These are phyloP conservation scores for Yamadazyma atlantica DNA, from an alignment of 1,139 yeast genomes.

Conservation along the genomic window DNA sequence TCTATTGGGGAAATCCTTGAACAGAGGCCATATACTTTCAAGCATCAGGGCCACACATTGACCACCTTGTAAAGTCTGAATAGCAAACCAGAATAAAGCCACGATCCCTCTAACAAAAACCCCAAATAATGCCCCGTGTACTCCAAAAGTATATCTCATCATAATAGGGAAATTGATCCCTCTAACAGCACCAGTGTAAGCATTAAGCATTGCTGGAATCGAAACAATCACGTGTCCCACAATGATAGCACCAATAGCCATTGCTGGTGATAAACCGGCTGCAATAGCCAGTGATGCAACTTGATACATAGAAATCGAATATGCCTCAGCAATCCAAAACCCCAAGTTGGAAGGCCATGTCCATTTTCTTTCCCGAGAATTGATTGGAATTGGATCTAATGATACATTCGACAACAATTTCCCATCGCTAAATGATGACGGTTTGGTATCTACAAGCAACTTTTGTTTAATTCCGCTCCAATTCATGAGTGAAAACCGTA, in stretches of 20 bases:
- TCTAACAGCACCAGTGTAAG: slow-evolving; percentile 19
- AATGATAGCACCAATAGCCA: slow-evolving; percentile 18
- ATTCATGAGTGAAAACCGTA: too few species aligned
- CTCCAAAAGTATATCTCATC: slow-evolving; percentile 17
- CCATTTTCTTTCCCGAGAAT: slow-evolving; percentile 11
- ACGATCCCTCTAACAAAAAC: slow-evolving; percentile 20
- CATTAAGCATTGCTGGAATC: slow-evolving; percentile 21
- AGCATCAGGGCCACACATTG: slow-evolving; percentile 15
- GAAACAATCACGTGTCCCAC: slow-evolving; percentile 22
- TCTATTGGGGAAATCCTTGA: slow-evolving; percentile 18
- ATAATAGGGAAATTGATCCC: slow-evolving; percentile 22
- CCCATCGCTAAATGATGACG: slow-evolving; percentile 12
- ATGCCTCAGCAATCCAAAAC: slow-evolving; percentile 16
- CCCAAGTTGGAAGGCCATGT: slow-evolving; percentile 12
- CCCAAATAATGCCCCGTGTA: slow-evolving; percentile 17
- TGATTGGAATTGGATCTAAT: slow-evolving; percentile 11
- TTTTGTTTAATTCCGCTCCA: slow-evolving; percentile 1
- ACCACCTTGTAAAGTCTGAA: slow-evolving; percentile 25
- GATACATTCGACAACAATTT: slow-evolving; percentile 8
- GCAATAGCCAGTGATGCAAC: slow-evolving; percentile 13
- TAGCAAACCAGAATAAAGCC: slow-evolving; percentile 25
- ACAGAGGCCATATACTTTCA: slow-evolving; percentile 14
- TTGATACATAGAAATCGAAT: slow-evolving; percentile 14
- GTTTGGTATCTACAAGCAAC: slow-evolving; percentile 2
- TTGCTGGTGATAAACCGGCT: slow-evolving; percentile 16